Conservation (phyloP, 345 rosid species). For the Eucalyptus pauciflora region DNA sequence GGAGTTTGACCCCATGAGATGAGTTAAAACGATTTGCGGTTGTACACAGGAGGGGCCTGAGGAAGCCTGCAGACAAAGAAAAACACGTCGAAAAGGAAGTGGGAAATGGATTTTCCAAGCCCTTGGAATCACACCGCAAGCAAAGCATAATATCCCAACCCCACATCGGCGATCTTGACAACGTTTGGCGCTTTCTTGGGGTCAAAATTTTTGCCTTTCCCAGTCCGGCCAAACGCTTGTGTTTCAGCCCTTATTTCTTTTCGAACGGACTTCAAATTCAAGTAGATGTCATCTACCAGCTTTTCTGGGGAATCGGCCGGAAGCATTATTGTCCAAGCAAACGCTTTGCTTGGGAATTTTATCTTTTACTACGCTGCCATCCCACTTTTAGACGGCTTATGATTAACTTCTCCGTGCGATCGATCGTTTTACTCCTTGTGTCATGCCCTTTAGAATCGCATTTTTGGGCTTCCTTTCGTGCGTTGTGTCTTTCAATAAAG, state of each 20-base stretch:
- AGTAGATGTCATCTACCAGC: background rate
- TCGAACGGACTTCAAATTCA: background rate
- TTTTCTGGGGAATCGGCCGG: background rate
- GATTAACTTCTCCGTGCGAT: background rate
- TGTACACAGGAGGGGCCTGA: background rate
- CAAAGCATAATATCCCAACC: background rate
- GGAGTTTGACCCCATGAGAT: background rate
- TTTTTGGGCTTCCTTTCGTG: background rate
- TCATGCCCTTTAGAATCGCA: background rate
- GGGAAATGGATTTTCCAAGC: background rate
- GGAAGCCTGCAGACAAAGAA: background rate
- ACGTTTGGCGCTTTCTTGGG: background rate
- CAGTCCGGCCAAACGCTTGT: background rate
- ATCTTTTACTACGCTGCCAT: background rate
- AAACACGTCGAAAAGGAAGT: background rate
- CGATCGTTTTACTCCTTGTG: background rate
- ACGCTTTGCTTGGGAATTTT: background rate
- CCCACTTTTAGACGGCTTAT: background rate
- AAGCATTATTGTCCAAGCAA: background rate
- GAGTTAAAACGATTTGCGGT: background rate
- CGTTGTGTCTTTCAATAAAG: background rate
- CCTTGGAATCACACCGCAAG: background rate
- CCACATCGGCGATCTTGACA: background rate
- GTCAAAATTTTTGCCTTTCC: background rate
- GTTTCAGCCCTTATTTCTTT: background rate